Conservation (phyloP, 2,329 filamentous ascomycete genomes). For the Pyricularia grisea region DNA sequence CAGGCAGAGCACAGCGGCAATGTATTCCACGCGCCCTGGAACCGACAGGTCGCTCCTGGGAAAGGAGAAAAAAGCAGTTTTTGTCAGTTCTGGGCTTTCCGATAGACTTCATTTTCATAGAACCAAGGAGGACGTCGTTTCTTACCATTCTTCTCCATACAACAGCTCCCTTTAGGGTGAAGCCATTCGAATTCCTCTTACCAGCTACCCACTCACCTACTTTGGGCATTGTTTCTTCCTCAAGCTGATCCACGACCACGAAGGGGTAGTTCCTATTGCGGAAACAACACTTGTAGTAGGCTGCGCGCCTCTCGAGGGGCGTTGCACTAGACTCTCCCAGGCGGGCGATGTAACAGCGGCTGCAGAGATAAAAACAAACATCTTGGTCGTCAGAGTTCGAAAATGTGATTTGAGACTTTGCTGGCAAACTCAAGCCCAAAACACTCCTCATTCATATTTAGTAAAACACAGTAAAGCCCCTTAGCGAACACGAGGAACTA, state of each 20-base stretch:
- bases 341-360: not conserved
- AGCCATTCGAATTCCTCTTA: slow-evolving; percentile 17
- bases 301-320: not conserved
- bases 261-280: slow-evolving; percentile 17
- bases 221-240: slow-evolving; percentile 16
- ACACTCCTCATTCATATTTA: no score
- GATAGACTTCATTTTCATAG: no score
- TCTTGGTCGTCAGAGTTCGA: not conserved
- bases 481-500: no score
- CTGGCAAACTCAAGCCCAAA: not conserved
- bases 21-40: slow-evolving; percentile 15
- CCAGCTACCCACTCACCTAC: slow-evolving; percentile 17
- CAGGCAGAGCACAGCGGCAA: slow-evolving; percentile 16
- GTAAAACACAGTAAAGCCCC: no score
- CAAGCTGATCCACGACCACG: slow-evolving; percentile 19
- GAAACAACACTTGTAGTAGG: slow-evolving; percentile 2
- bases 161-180: slow-evolving; percentile 17
- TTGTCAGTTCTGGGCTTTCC: not conserved
- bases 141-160: slow-evolving; percentile 18
- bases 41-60: slow-evolving; percentile 16
- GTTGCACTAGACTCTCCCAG: not conserved
- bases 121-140: not conserved
- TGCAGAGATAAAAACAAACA: not conserved
- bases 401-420: not conserved
- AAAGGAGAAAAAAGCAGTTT: not conserved